Evolutionary conservation across 805 yeast species (phyloP), one percentile per base, ranked within the genome.

Genomic region (Hanseniaspora lindneri): DNA sequence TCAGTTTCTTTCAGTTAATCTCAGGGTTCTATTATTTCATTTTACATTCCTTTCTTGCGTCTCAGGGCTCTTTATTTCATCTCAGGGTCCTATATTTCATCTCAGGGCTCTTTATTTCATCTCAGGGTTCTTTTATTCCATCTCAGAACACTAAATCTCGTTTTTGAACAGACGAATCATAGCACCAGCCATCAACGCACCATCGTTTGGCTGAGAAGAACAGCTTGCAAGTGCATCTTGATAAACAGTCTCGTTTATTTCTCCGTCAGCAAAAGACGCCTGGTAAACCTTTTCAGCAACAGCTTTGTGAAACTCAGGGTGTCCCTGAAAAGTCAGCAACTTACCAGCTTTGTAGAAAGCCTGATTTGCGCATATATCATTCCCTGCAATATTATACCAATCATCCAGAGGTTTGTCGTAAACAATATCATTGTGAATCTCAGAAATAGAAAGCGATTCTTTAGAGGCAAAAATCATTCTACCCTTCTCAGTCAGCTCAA

Each of bases 311-410:
- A 83, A 87, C 60, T 87, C 96, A 0, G 96, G 96, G 58, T 87
- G 96, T 0, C 95, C 95, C 62, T 87, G 96, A 55, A 86, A 74
- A 0, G 92, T 75, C 20, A 87, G 62, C 7, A 82, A 47, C 39
- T 71, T 68, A 20, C 68, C 58, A 0, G 71, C 68, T 35, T 74
- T 72, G 49, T 73, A 73, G 25, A 83, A 64, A 0, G 94, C 94
- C 63, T 87, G 96, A 30, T 74, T 65, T 1, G 64, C 56, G 53
- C 94, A 81, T 35, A 62, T 68, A 0, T 67, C 61, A 7, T 81
- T 73, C 5, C 72, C 61, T 0, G 94, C 82, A 60, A 79, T 64
- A 52, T 70, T 64, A 41, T 55, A 41, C 59, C 64, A 49, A 51
- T 67, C 65, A 20, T 51, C 44, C 34, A 77, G 72, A 21, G 67